A percentile compares a stretch with the other conserved stretches of the same genome.
Evolutionary conservation across 2,329 filamentous ascomycete genomes (phyloP).

Genomic region (Colletotrichum sp.): DNA sequence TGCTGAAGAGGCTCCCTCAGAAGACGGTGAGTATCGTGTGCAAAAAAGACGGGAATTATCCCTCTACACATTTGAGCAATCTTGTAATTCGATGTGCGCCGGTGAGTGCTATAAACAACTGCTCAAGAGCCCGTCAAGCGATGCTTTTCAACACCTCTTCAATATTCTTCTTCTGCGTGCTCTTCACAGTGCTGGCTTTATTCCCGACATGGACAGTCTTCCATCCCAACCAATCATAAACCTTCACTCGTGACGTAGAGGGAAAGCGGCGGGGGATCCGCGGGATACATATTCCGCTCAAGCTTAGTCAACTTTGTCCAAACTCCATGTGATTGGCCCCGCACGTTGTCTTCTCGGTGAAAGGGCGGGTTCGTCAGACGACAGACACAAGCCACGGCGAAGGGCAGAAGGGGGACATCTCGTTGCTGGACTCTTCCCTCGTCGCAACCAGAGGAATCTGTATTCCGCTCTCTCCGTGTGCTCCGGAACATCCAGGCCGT

Average conservation of each 20-base stretch:
- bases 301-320: neutral
- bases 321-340: slow-evolving; percentile 3
- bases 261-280: neutral
- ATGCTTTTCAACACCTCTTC: neutral
- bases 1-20: neutral
- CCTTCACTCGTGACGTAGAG: neutral
- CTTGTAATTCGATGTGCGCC: neutral
- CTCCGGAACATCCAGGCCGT: neutral
- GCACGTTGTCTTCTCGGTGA: neutral
- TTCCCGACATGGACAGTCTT: neutral
- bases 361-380: neutral
- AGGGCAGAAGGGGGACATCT: neutral
- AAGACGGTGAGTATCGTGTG: neutral
- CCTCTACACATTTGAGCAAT: neutral
- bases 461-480: neutral
- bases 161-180: neutral
- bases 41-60: neutral
- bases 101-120: neutral
- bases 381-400: neutral
- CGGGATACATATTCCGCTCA: slow-evolving; percentile 12
- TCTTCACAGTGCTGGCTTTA: neutral
- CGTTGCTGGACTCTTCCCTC: neutral
- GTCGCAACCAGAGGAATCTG: neutral
- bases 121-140: neutral
- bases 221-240: neutral